Evolutionary conservation across 441 rosid species (phyloP).

Genomic region (Jatropha multifida): DNA sequence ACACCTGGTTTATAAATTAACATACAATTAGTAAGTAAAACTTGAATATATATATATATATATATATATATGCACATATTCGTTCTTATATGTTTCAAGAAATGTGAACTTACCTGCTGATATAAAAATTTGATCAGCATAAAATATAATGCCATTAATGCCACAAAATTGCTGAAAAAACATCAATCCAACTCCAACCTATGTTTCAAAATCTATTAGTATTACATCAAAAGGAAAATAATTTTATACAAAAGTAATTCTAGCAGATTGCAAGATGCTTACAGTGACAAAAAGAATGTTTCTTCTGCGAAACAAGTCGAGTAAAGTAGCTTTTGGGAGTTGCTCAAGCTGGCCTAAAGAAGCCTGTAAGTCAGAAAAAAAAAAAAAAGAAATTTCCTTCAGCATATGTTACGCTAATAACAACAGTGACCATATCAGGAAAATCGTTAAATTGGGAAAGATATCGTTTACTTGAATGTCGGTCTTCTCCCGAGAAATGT

Average conservation of each 20-base stretch:
- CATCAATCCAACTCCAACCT: conserved; percentile 59
- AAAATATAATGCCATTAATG: conserved; percentile 39
- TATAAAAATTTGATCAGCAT: conserved; percentile 38
- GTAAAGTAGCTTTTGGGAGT: conserved; percentile 32
- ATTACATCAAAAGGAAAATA: background rate
- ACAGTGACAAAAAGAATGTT: conserved; percentile 40
- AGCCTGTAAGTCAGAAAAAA: conserved; percentile 24
- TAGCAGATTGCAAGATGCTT: conserved; percentile 16
- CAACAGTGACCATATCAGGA: background rate
- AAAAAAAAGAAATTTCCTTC: background rate
- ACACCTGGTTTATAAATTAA: conserved; percentile 27
- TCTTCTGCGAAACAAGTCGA: conserved; percentile 36
- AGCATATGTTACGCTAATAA: background rate
- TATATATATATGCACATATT: background rate
- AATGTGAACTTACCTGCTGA: conserved; percentile 37
- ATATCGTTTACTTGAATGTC: conserved; percentile 34
- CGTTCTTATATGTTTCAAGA: background rate
- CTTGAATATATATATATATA: background rate
- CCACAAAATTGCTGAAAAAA: conserved; percentile 47
- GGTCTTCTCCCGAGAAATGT: conserved; percentile 39
- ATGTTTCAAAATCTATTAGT: background rate
- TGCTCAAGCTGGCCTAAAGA: conserved; percentile 28
- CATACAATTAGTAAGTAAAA: background rate
- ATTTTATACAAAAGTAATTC: background rate
- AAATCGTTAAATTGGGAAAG: background rate